phyloP scores from a whole-genome alignment of 768 basidiomycete genomes.

The Rhodotorula diobovata region DNA sequence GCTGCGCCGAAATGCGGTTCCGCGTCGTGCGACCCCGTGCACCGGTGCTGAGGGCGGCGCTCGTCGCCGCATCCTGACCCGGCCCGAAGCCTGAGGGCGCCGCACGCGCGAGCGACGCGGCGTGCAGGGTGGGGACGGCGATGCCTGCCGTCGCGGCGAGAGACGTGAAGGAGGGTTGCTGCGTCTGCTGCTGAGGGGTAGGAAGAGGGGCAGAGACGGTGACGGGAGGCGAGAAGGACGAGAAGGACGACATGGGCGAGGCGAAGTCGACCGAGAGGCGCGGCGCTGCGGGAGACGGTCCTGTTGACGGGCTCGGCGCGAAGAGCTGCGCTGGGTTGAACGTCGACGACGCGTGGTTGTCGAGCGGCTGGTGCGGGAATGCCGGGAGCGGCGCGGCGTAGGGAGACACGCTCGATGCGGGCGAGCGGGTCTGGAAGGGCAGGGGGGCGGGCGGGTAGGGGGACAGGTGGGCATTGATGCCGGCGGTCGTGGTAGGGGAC shows the following conservation, averaged over 20 bases:
- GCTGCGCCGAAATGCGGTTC: not conserved
- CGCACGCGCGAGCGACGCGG: not conserved
- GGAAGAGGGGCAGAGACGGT: not conserved
- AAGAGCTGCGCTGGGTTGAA: not conserved
- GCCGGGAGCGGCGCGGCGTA: not conserved
- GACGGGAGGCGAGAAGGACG: not conserved
- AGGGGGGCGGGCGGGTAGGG: not conserved
- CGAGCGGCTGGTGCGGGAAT: not conserved
- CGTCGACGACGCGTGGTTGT: not conserved
- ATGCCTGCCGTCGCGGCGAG: slow-evolving; percentile 28
- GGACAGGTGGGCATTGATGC: not conserved
- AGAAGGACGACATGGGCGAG: not conserved
- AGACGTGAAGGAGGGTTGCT: not conserved
- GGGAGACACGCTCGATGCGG: slow-evolving; percentile 9
- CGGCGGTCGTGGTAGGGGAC: not conserved
- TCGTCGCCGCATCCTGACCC: not conserved
- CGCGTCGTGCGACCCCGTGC: not conserved
- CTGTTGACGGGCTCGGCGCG: not conserved
- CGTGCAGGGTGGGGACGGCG: not conserved
- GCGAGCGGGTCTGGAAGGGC: slow-evolving; percentile 10
- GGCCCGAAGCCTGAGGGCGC: not conserved
- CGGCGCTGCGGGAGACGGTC: not conserved
- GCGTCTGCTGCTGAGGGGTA: no score
- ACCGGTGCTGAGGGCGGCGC: not conserved
- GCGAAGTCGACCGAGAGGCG: not conserved